Conservation (phyloP, 495 filamentous ascomycete species). For the Haplographium delicatum region DNA sequence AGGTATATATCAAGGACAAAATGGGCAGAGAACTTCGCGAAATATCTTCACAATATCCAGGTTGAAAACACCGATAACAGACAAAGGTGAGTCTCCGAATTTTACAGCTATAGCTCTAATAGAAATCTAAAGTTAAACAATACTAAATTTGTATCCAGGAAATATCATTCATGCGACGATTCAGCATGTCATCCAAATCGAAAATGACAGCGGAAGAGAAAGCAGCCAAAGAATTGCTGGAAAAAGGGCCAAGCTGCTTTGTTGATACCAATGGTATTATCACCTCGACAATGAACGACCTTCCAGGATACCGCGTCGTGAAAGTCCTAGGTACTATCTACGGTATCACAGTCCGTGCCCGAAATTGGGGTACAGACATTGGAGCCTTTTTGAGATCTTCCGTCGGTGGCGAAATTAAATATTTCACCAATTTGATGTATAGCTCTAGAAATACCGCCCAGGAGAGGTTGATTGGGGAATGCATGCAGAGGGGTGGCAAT, state of each 20-base stretch:
- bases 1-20: too few relatives aligned
- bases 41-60: too few relatives aligned
- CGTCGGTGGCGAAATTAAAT: conserved; percentile 51
- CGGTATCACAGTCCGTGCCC: conserved; percentile 52
- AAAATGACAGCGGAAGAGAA: neutral
- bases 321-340: conserved; percentile 54
- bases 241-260: conserved; percentile 40
- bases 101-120: too few relatives aligned
- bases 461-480: conserved; percentile 48
- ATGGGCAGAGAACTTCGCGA: too few relatives aligned
- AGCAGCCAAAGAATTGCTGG: neutral
- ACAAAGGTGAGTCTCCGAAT: too few relatives aligned
- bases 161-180: neutral
- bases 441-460: conserved; percentile 50
- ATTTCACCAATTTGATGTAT: conserved; percentile 54
- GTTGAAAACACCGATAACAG: too few relatives aligned
- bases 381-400: conserved; percentile 44
- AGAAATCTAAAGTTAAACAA: too few relatives aligned
- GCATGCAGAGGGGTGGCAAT: conserved; percentile 52
- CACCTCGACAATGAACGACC: conserved; percentile 46
- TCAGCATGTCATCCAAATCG: neutral
- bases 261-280: conserved; percentile 55
- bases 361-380: conserved; percentile 45
- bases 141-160: too few relatives aligned
- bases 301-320: conserved; percentile 53